These are phyloP conservation scores for Pseudozyma sp. DNA, from an alignment of 1,284 basidiomycete species.

Conservation along the genomic window DNA sequence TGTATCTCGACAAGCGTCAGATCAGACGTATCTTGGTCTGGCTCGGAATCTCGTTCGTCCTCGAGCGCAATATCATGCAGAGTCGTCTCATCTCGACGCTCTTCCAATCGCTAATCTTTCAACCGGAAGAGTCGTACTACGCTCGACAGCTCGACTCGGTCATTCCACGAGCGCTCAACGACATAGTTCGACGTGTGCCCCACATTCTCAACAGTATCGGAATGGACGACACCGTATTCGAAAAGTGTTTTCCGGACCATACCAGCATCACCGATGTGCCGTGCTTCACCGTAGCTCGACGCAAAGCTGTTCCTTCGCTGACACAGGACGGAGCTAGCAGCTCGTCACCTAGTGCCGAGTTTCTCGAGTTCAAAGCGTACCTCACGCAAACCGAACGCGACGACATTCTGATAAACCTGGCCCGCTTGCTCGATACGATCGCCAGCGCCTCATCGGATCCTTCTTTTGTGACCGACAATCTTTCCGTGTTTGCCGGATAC, in stretches of 20 bases:
- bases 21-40: constrained; percentile 34
- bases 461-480: background rate
- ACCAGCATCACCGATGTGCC: constrained; percentile 8
- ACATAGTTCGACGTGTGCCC: constrained; percentile 18
- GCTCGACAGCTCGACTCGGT: constrained; percentile 3
- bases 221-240: constrained; percentile 17
- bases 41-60: constrained; percentile 19
- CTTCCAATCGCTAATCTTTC: constrained; percentile 15
- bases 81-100: constrained; percentile 12
- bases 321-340: background rate
- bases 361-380: constrained; percentile 13
- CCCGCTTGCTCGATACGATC: constrained; percentile 15
- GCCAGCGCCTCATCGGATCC: background rate
- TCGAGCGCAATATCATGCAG: constrained; percentile 18
- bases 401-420: constrained; percentile 26
- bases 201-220: constrained; percentile 26
- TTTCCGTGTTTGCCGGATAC: constrained; percentile 25
- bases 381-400: constrained; percentile 36
- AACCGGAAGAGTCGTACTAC: constrained; percentile 2
- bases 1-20: constrained; percentile 16
- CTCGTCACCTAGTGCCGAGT: constrained; percentile 17
- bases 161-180: constrained; percentile 10
- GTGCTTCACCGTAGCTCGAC: constrained; percentile 10
- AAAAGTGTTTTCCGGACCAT: constrained; percentile 34
- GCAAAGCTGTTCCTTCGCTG: constrained; percentile 6